Percentiles rank a stretch among this genome's conserved stretches.
phyloP scores from a whole-genome alignment of 2,329 filamentous ascomycete genomes.

The Claviceps africana region DNA sequence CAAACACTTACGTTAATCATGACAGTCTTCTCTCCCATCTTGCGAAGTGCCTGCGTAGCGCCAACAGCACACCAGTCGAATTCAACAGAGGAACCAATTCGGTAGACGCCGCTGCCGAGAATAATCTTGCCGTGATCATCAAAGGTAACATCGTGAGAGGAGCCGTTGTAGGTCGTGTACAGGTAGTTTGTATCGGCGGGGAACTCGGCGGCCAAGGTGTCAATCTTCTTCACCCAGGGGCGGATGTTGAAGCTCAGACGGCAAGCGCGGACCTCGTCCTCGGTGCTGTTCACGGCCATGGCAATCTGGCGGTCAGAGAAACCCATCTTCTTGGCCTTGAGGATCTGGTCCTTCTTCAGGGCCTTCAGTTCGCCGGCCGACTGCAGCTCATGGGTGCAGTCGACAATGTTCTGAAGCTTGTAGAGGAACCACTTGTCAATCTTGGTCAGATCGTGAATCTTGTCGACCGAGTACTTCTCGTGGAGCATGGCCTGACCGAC shows the following conservation, averaged over 20 bases:
- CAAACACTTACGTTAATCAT: conserved; percentile 69
- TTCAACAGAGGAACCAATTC: conserved; percentile 93
- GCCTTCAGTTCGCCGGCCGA: conserved; percentile 68
- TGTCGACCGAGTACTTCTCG: conserved; percentile 87
- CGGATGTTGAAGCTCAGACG: conserved; percentile 77
- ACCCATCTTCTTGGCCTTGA: conserved; percentile 91
- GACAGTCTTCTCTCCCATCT: conserved; percentile 90
- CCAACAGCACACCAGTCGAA: conserved; percentile 98
- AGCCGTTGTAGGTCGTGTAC: conserved; percentile 96
- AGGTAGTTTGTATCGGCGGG: conserved; percentile 90
- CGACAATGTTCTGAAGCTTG: conserved; percentile 95
- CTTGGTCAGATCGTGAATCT: conserved; percentile 85
- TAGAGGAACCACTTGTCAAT: conserved; percentile 99
- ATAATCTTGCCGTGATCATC: conserved; percentile 84
- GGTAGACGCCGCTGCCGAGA: conserved; percentile 88
- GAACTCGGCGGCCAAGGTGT: conserved; percentile 93
- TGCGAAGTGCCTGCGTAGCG: conserved; percentile 65
- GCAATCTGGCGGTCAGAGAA: conserved; percentile 97
- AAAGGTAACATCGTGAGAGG: conserved; percentile 83
- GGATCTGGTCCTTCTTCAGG: conserved; percentile 74
- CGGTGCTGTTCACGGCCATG: conserved; percentile 66
- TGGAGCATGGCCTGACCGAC: conserved; percentile 97
- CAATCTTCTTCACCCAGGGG: conserved; percentile 97
- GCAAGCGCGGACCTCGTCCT: conserved; percentile 77
- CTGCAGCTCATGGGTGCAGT: conserved; percentile 77